Percentiles rank a stretch among this genome's conserved stretches.
Evolutionary conservation across 331 rosid genomes (phyloP).

Genomic region (Spiraea crenata): DNA sequence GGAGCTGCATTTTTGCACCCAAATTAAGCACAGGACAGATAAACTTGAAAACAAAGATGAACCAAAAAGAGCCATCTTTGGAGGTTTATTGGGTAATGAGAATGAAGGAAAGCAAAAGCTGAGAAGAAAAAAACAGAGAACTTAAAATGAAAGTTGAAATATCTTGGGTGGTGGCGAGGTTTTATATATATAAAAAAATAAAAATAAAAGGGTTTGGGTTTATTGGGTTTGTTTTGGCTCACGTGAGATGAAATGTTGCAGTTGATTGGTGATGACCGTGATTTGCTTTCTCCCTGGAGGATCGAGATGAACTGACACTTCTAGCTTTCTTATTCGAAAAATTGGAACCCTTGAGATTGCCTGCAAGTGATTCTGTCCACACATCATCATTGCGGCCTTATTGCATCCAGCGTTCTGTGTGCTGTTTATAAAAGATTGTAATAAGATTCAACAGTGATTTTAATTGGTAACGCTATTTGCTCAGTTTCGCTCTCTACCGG

Average conservation of each 20-base stretch:
- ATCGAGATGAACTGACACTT: background rate
- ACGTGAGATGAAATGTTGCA: conserved; percentile 9
- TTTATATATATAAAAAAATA: background rate
- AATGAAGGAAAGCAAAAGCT: conserved; percentile 13
- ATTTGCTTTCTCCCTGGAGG: conserved; percentile 12
- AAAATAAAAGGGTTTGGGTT: background rate
- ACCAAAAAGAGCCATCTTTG: conserved; percentile 37
- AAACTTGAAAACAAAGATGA: conserved; percentile 25
- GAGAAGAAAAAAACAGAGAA: conserved; percentile 26
- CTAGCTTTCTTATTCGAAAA: background rate
- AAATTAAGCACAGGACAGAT: conserved; percentile 26
- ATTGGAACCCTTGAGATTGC: background rate
- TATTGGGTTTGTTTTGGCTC: conserved; percentile 19
- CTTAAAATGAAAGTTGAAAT: background rate
- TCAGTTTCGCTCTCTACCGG: no score
- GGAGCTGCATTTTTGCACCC: conserved; percentile 41
- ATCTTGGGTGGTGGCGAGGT: background rate
- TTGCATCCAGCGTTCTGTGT: background rate
- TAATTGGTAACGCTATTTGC: no score
- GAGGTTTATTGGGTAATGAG: background rate
- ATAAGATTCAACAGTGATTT: no score
- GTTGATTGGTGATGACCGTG: conserved; percentile 2
- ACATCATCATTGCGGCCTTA: background rate
- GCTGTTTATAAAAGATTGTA: background rate
- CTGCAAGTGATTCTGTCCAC: background rate